A percentile compares a stretch with the other conserved stretches of the same genome.
These are phyloP conservation scores for Nicotiana sylvestris DNA, from an alignment of 257 asterid genomes.

Conservation along the genomic window DNA sequence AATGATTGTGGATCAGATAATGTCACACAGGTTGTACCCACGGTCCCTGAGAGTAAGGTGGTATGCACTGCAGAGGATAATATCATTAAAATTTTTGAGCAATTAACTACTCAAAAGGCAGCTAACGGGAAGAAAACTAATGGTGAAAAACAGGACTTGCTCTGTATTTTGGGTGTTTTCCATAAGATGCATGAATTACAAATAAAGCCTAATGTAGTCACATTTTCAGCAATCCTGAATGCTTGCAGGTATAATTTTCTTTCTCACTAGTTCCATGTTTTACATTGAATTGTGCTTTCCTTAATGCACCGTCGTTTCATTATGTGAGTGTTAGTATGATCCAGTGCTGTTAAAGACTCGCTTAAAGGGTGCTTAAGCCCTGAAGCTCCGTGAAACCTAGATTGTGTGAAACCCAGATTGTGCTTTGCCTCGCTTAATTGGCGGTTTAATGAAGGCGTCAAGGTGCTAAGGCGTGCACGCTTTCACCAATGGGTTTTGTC, in stretches of 20 bases:
- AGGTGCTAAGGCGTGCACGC: too few species aligned
- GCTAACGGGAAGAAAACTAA: conserved; percentile 27
- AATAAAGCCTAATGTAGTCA: conserved; percentile 93
- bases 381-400: too few species aligned
- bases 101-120: conserved; percentile 52
- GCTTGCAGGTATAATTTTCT: conserved; percentile 75
- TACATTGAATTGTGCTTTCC: background rate
- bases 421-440: too few species aligned
- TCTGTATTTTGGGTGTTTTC: conserved; percentile 69
- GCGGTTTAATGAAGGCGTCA: too few species aligned
- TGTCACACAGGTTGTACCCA: conserved; percentile 33
- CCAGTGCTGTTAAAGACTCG: too few species aligned
- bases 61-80: conserved; percentile 41
- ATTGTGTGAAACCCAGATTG: too few species aligned
- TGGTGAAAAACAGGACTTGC: conserved; percentile 49
- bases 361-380: too few species aligned
- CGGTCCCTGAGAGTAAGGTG: conserved; percentile 19
- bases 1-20: conserved; percentile 23
- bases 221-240: conserved; percentile 88
- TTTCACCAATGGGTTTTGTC: too few species aligned
- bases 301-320: background rate
- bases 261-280: background rate
- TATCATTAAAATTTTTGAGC: conserved; percentile 55
- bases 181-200: conserved; percentile 85
- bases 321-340: background rate